Evolutionary conservation across 2,329 filamentous ascomycete genomes (phyloP).

Genomic region (Arthrobotrys entomopaga): DNA sequence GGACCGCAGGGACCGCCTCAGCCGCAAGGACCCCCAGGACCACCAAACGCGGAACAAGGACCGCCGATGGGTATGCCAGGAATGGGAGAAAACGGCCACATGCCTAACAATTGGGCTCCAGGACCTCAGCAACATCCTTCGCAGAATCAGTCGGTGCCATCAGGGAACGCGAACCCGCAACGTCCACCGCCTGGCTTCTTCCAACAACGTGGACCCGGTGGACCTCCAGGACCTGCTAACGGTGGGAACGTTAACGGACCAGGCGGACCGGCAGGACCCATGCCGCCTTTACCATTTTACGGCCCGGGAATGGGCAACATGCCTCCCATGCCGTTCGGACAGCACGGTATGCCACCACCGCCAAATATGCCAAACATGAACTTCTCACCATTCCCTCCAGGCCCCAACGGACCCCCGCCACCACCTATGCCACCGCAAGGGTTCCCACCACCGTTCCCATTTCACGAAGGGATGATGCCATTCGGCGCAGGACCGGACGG

Average conservation of each 20-base stretch:
- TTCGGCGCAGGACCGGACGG: constrained; percentile 44
- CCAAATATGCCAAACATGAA: constrained; percentile 48
- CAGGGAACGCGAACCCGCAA: constrained; percentile 41
- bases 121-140: constrained; percentile 39
- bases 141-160: constrained; percentile 29
- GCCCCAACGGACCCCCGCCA: constrained; percentile 22
- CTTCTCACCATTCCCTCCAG: constrained; percentile 43
- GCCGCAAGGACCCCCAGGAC: constrained; percentile 27
- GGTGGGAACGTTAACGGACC: constrained; percentile 49
- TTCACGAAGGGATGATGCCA: constrained; percentile 52
- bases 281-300: constrained; percentile 54
- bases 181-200: constrained; percentile 51
- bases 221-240: constrained; percentile 44
- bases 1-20: constrained; percentile 44
- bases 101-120: constrained; percentile 47
- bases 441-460: constrained; percentile 46
- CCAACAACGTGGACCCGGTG: constrained; percentile 38
- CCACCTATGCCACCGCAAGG: constrained; percentile 33
- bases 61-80: constrained; percentile 51
- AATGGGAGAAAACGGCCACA: constrained; percentile 51
- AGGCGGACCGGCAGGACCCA: constrained; percentile 40
- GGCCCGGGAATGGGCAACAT: constrained; percentile 46
- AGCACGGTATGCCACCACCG: constrained; percentile 53
- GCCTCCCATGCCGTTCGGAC: constrained; percentile 50
- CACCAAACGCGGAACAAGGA: constrained; percentile 38